Base-by-base conservation (phyloP, 176 grass and related monocot genomes). In the Lolium multiflorum region DNA sequence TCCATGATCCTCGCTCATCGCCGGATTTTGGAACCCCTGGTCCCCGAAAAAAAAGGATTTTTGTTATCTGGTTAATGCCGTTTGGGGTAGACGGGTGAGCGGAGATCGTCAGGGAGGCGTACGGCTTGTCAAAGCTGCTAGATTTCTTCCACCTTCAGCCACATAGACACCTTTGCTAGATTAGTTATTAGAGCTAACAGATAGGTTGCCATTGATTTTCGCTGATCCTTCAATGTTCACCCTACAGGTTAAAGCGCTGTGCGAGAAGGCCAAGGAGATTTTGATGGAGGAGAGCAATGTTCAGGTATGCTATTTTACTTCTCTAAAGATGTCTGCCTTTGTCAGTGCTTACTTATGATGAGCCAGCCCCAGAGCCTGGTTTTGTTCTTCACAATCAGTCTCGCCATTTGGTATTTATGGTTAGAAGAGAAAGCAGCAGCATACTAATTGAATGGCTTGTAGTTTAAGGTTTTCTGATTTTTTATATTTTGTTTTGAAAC, bases 281-380 rank as follows among this genome's bases (percentile, higher is more conserved):
- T 86, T 98, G 80, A 96, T 96, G 97, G 90, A 98, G 86, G 94
- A 98, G 87, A 96, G 92, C 90, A 98, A 98, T 81, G 94, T 96
- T 70, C 94, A 98, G 86, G 96, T 98, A 91, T 10, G 5, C 15
- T 15, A 43, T 25, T 84, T 79, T 59, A 21, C 41, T 82, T 47
- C 55, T 65, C 47, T 65, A 2, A n/a, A 35, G 6, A 58, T 44
- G 77, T 55, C 60, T 70, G 7, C 26, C 16, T 74, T 57, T 54
- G 41, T 59, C 9, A 11, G 43, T 26, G 16, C 9, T n/a, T 38
- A 26, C 38, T 7, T 43, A 18, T 5, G 16, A 35, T 12, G 20
- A 55, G 37, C 13, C 48, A 43, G 64, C 7, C 70, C 31, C 51
- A 15, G 2, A 81, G 21, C 52, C 22, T 81, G 0, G 13, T 81